Percentiles rank a stretch among this genome's conserved stretches.
These are phyloP conservation scores for Piper longum DNA, from an alignment of 164 flowering plant genomes.

Conservation along the genomic window DNA sequence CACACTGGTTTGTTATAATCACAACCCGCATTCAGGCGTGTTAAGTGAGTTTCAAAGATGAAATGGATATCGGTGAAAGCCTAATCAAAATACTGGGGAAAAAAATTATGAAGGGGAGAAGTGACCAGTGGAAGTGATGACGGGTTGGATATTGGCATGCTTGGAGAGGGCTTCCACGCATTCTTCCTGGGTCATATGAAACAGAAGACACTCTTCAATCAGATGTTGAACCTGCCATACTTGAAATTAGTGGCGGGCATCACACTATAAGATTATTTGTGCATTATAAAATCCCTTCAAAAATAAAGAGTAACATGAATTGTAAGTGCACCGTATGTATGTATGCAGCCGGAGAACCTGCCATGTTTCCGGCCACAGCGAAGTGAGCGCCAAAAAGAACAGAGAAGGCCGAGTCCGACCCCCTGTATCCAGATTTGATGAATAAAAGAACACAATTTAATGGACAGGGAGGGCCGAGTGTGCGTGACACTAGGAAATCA, in stretches of 20 bases:
- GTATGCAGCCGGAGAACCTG: conserved; percentile 4
- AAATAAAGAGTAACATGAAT: too few relatives aligned
- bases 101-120: not conserved
- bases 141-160: conserved; percentile 67
- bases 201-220: conserved; percentile 70
- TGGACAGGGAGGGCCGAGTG: too few relatives aligned
- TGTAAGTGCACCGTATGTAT: conserved; percentile 1
- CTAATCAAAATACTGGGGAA: not conserved
- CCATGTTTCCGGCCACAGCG: not conserved
- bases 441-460: too few relatives aligned
- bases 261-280: too few relatives aligned
- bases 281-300: too few relatives aligned
- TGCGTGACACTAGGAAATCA: too few relatives aligned
- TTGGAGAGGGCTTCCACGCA: conserved; percentile 82
- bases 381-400: too few relatives aligned
- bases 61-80: too few relatives aligned
- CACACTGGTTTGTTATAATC: conserved; percentile 35
- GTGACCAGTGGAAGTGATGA: conserved; percentile 72
- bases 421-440: too few relatives aligned
- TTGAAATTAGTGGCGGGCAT: not conserved
- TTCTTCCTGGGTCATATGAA: conserved; percentile 72
- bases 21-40: not conserved
- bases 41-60: too few relatives aligned
- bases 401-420: too few relatives aligned
- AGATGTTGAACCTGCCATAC: conserved; percentile 58